Conservation (phyloP, 1,284 basidiomycete genomes). For the Tilletia horrida region DNA sequence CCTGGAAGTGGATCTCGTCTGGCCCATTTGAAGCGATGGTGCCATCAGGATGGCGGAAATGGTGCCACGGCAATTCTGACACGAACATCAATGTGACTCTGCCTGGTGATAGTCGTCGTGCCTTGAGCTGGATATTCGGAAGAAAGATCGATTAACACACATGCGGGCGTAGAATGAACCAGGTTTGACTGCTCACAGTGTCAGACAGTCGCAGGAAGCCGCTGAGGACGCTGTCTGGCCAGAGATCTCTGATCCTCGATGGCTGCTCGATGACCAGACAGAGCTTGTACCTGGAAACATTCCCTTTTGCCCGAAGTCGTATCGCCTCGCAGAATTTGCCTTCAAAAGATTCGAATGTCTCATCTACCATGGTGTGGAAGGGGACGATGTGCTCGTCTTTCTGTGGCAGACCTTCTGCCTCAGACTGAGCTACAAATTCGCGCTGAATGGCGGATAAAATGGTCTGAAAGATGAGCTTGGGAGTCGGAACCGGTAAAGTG, state of each 20-base stretch:
- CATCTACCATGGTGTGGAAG: conserved; percentile 16
- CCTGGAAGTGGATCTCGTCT: conserved; percentile 33
- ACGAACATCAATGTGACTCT: conserved; percentile 31
- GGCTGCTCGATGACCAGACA: conserved; percentile 41
- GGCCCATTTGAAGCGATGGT: conserved; percentile 35
- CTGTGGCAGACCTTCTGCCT: neutral
- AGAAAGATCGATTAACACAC: neutral
- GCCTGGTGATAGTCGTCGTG: conserved; percentile 23
- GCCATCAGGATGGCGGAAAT: conserved; percentile 35
- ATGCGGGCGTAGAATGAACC: no score
- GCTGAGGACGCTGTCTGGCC: conserved; percentile 47
- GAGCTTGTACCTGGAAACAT: conserved; percentile 17
- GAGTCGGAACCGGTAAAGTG: conserved; percentile 27
- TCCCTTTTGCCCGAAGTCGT: neutral
- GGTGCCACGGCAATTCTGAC: conserved; percentile 38
- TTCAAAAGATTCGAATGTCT: neutral
- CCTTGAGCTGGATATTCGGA: neutral
- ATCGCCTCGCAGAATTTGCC: neutral
- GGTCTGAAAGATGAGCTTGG: conserved; percentile 31
- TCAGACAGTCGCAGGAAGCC: conserved; percentile 20
- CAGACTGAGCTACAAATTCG: conserved; percentile 19
- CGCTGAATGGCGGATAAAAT: conserved; percentile 28
- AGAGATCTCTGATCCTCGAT: conserved; percentile 44
- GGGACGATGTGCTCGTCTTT: no score
- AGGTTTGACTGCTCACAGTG: conserved; percentile 17